Percentiles rank a stretch among this genome's conserved stretches.
These are phyloP conservation scores for Claviceps quebecensis DNA, from an alignment of 2,329 filamentous ascomycete species.

Conservation along the genomic window DNA sequence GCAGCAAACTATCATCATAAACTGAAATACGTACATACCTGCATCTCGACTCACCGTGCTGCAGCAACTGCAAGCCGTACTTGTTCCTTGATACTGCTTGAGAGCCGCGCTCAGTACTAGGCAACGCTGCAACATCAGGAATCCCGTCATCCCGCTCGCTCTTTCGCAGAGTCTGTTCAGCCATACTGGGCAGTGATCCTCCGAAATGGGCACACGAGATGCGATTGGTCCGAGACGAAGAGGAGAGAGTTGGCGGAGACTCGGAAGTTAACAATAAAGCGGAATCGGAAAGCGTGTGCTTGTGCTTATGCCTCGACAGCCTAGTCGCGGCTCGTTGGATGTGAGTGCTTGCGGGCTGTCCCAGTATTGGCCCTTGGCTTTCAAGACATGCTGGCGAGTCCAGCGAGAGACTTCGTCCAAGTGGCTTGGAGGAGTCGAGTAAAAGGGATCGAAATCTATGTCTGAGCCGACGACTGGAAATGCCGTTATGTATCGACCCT, in stretches of 20 bases:
- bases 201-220: slow-evolving; percentile 2
- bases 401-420: not conserved
- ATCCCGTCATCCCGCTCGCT: not conserved
- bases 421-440: not conserved
- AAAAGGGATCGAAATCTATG: not conserved
- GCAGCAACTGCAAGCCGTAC: not conserved
- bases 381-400: not conserved
- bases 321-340: not conserved
- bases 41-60: not conserved
- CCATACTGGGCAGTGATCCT: slow-evolving; percentile 1
- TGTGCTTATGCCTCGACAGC: slow-evolving; percentile 1
- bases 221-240: not conserved
- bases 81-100: not conserved
- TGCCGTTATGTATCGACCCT: not conserved
- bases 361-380: not conserved
- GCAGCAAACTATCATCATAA: not conserved
- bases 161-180: not conserved
- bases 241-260: not conserved
- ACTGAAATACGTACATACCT: not conserved
- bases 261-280: not conserved
- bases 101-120: not conserved
- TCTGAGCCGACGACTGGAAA: not conserved
- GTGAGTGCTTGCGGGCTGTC: not conserved
- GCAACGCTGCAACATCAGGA: not conserved
- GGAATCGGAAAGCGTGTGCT: not conserved